Percentiles rank a stretch among this genome's conserved stretches.
Evolutionary conservation across 2,329 filamentous ascomycete genomes (phyloP).

Genomic region (Boeremia exigua): DNA sequence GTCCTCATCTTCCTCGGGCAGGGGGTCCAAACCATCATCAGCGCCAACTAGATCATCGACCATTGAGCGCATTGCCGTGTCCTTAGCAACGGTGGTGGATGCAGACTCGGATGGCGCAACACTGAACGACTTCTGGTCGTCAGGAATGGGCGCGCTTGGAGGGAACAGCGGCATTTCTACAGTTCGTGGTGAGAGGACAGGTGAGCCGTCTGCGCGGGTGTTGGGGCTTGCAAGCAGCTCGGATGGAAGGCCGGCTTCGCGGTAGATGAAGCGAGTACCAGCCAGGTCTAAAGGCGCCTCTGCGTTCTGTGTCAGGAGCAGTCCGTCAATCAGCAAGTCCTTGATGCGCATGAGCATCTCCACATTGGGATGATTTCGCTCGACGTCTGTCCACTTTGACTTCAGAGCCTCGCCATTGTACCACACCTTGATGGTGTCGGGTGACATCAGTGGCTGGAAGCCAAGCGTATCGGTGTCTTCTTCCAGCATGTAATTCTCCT

Average conservation of each 20-base stretch:
- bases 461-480: conserved; percentile 72
- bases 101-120: conserved; percentile 56
- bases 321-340: conserved; percentile 67
- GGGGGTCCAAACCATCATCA: conserved; percentile 49
- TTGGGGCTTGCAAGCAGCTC: conserved; percentile 56
- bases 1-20: conserved; percentile 52
- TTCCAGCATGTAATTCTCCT: conserved; percentile 68
- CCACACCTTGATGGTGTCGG: conserved; percentile 60
- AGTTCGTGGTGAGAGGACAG: conserved; percentile 45
- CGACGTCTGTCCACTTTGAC: conserved; percentile 60
- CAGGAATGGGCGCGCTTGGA: conserved; percentile 32
- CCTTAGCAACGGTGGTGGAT: conserved; percentile 51
- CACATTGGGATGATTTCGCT: conserved; percentile 62
- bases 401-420: conserved; percentile 57
- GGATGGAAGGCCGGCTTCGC: conserved; percentile 59
- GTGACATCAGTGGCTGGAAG: conserved; percentile 65
- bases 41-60: conserved; percentile 61
- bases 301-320: conserved; percentile 61
- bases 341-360: conserved; percentile 72
- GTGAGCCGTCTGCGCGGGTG: conserved; percentile 48
- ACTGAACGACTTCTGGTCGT: conserved; percentile 45
- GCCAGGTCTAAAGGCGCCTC: conserved; percentile 58
- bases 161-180: conserved; percentile 49
- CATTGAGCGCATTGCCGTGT: conserved; percentile 63
- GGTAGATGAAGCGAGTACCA: conserved; percentile 59